Conservation (phyloP, 176 grass and related monocot species). For the Secale cereale region DNA sequence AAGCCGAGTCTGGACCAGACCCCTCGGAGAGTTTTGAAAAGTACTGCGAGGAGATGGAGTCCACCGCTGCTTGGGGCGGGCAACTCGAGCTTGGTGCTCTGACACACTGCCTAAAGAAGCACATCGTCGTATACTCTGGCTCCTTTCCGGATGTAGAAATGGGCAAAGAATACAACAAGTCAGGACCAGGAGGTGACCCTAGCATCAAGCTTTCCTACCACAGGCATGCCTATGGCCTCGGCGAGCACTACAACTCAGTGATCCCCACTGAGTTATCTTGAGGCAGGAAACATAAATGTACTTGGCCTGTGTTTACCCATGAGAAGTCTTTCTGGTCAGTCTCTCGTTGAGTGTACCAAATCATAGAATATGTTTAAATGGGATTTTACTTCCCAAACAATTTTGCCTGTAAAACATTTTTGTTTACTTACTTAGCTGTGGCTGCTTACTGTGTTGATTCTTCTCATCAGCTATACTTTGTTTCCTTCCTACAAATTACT, state of each 20-base stretch:
- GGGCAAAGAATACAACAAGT: conserved; percentile 80
- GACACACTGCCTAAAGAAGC: conserved; percentile 81
- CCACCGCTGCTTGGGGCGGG: conserved; percentile 85
- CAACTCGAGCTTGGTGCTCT: conserved; percentile 91
- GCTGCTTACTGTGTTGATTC: background rate
- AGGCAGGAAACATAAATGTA: background rate
- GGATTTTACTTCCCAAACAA: conserved; percentile 36
- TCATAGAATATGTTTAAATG: conserved; percentile 18
- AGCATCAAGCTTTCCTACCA: conserved; percentile 86
- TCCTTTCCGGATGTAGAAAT: conserved; percentile 96
- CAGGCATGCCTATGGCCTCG: conserved; percentile 87
- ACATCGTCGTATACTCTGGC: conserved; percentile 82
- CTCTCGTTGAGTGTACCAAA: conserved; percentile 28
- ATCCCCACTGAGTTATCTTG: conserved; percentile 34
- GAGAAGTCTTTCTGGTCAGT: background rate
- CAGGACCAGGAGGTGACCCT: conserved; percentile 26
- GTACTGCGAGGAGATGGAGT: conserved; percentile 71
- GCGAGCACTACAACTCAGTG: conserved; percentile 96
- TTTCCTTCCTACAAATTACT: background rate
- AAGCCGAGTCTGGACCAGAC: conserved; percentile 49
- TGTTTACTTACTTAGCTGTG: background rate
- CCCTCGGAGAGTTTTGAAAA: conserved; percentile 58
- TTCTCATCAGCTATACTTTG: conserved; percentile 8
- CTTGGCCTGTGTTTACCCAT: conserved; percentile 22
- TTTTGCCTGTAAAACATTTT: conserved; percentile 30